A percentile compares a stretch with the other conserved stretches of the same genome.
Evolutionary conservation across 257 asterid species (phyloP).

Genomic region (Cinchona pubescens): DNA sequence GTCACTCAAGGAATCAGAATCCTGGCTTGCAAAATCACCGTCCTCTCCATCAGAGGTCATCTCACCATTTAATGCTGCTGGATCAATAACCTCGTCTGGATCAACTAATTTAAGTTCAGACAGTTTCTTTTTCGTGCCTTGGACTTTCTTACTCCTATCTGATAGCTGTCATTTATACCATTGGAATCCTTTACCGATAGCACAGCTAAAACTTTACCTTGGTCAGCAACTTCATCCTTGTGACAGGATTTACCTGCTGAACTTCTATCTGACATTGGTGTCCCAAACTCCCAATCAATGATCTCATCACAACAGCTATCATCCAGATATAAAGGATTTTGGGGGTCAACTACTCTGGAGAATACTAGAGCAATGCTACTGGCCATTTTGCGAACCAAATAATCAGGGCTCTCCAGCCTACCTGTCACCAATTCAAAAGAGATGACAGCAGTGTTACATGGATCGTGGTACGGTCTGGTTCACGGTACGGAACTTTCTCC

Average conservation of each 20-base stretch:
- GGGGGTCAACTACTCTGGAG: conserved; percentile 79
- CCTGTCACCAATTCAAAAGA: conserved; percentile 50
- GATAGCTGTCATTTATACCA: conserved; percentile 29
- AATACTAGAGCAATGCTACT: conserved; percentile 84
- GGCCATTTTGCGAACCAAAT: conserved; percentile 90
- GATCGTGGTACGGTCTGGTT: too few relatives aligned
- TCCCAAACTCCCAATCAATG: conserved; percentile 87
- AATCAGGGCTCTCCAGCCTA: conserved; percentile 81
- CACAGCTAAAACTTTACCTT: conserved; percentile 29
- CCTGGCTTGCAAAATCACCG: conserved; percentile 61
- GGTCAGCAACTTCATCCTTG: conserved; percentile 32
- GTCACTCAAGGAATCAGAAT: conserved; percentile 60
- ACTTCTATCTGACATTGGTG: conserved; percentile 37
- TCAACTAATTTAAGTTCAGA: conserved; percentile 44
- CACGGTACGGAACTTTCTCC: too few relatives aligned
- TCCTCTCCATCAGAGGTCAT: conserved; percentile 45
- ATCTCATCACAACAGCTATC: conserved; percentile 61
- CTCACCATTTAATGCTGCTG: conserved; percentile 50
- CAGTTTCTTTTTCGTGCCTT: conserved; percentile 39
- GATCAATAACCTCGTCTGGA: conserved; percentile 92
- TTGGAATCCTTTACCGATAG: conserved; percentile 35
- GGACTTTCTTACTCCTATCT: conserved; percentile 25
- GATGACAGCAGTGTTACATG: too few relatives aligned
- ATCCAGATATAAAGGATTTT: conserved; percentile 90
- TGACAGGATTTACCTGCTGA: conserved; percentile 24